Conservation (phyloP, 78 protist genomes). For the slime mould (Dictyostelium discoideum) region dicty_2.7 NC_007089.4:2252501-2253000, state of each 20-base stretch:
- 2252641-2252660: constrained; percentile 50
- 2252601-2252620: constrained; percentile 56
- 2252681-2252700: constrained; percentile 58
- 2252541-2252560: not conserved
- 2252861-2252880: not conserved
- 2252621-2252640: constrained; percentile 26
- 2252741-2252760: not conserved
- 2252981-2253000: not conserved
- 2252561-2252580: not conserved
- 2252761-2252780: not conserved
- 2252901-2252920: too few species aligned
- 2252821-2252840: constrained; percentile 32
- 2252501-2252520: constrained; percentile 18
- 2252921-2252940: not conserved
- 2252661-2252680: constrained; percentile 26
- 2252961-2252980: not conserved
- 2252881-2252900: not conserved
- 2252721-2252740: constrained; percentile 22
- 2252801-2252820: constrained; percentile 29
- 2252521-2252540: too few species aligned
- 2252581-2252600: constrained; percentile 47
- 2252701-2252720: constrained; percentile 24
- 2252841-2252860: constrained; percentile 20
- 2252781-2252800: constrained; percentile 37
- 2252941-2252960: not conserved